Evolutionary conservation across 1,139 yeast species (phyloP).

Genomic region (Pichia sp.): DNA sequence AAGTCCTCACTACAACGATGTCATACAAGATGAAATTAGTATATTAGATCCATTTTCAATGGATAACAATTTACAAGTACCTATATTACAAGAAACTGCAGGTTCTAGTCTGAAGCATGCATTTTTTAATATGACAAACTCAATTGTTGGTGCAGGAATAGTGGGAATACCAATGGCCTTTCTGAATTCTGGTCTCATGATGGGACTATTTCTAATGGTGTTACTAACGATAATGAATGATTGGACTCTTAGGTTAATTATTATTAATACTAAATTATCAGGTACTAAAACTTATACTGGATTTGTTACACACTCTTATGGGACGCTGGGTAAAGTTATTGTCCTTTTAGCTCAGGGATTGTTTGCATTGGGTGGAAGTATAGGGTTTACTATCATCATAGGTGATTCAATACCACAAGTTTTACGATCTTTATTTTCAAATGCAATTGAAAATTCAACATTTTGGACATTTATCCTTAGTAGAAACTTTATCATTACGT

Average conservation of each 20-base stretch:
- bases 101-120: slow-evolving; percentile 69
- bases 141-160: slow-evolving; percentile 90
- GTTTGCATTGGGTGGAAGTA: slow-evolving; percentile 91
- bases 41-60: slow-evolving; percentile 16
- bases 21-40: slow-evolving; percentile 15
- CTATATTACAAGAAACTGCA: neutral
- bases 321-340: slow-evolving; percentile 59
- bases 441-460: slow-evolving; percentile 35
- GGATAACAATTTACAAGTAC: slow-evolving; percentile 3
- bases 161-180: slow-evolving; percentile 93
- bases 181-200: slow-evolving; percentile 68
- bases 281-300: slow-evolving; percentile 80
- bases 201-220: slow-evolving; percentile 61
- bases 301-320: slow-evolving; percentile 76
- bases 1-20: slow-evolving; percentile 11
- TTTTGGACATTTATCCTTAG: slow-evolving; percentile 48
- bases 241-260: slow-evolving; percentile 79
- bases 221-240: slow-evolving; percentile 67
- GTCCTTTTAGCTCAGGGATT: slow-evolving; percentile 74
- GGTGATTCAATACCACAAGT: slow-evolving; percentile 97
- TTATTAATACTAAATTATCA: slow-evolving; percentile 73
- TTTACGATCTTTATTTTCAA: slow-evolving; percentile 58
- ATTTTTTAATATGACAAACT: slow-evolving; percentile 95
- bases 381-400: slow-evolving; percentile 90
- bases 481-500: slow-evolving; percentile 60